A percentile compares a stretch with the other conserved stretches of the same genome.
phyloP scores from a whole-genome alignment of 2,329 filamentous ascomycete genomes.

The Albifimbria verrucaria region DNA sequence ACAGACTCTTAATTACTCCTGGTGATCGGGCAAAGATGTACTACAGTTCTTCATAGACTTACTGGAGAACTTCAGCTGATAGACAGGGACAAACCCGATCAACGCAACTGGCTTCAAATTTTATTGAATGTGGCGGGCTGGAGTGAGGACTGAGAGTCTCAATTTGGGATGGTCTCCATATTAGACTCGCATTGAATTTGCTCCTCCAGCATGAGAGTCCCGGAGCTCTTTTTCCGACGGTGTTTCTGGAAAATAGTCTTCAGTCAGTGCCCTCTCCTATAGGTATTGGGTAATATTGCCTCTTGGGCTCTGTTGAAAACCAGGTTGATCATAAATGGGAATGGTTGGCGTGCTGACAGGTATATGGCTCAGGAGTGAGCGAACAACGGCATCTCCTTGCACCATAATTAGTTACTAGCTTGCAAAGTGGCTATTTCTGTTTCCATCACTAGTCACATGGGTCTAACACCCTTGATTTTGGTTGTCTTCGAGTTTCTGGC shows the following conservation, averaged over 20 bases:
- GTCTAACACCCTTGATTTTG: too few relatives aligned
- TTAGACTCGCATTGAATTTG: neutral
- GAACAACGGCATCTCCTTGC: neutral
- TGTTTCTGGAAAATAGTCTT: neutral
- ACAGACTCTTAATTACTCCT: too few relatives aligned
- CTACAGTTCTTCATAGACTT: neutral
- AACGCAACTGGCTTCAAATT: neutral
- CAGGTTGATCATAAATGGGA: neutral
- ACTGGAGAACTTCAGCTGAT: neutral
- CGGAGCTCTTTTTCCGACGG: neutral
- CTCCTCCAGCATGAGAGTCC: neutral
- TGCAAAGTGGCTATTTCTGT: neutral
- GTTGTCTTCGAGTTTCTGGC: too few relatives aligned
- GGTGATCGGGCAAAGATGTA: too few relatives aligned
- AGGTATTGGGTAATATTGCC: neutral
- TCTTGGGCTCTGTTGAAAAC: neutral
- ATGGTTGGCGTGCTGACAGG: neutral
- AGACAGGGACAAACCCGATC: neutral
- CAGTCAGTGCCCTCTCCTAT: neutral
- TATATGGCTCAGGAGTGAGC: neutral
- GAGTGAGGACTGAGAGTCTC: neutral
- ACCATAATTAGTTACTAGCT: neutral
- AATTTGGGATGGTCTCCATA: neutral
- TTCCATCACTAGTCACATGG: neutral
- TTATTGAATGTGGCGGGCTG: neutral